Percentiles rank a stretch among this genome's conserved stretches.
These are phyloP conservation scores for Ophiosphaerella herpotricha DNA, from an alignment of 2,329 filamentous ascomycete genomes.

Conservation along the genomic window DNA sequence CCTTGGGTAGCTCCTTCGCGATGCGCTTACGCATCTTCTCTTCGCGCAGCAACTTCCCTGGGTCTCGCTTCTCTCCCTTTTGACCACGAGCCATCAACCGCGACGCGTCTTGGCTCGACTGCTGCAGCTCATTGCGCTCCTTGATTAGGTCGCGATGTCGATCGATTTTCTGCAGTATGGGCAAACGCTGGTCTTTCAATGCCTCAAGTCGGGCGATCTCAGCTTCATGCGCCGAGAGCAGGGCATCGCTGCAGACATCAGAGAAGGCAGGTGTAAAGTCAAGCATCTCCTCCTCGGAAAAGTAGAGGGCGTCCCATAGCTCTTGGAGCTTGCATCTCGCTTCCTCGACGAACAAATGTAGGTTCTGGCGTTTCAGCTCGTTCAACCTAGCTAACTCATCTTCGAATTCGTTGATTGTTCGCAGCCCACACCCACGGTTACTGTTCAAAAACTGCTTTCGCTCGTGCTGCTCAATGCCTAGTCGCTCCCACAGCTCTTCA, in stretches of 20 bases:
- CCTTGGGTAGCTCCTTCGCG: slow-evolving; percentile 90
- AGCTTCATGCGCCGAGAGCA: slow-evolving; percentile 91
- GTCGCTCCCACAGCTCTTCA: slow-evolving; percentile 86
- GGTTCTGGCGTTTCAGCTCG: slow-evolving; percentile 91
- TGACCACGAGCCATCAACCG: slow-evolving; percentile 88
- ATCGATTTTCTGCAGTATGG: slow-evolving; percentile 80
- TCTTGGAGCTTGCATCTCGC: slow-evolving; percentile 88
- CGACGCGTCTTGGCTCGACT: slow-evolving; percentile 92
- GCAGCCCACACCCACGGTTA: slow-evolving; percentile 87
- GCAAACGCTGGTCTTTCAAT: slow-evolving; percentile 83
- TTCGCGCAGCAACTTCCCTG: slow-evolving; percentile 88
- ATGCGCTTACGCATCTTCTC: slow-evolving; percentile 99
- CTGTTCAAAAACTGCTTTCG: slow-evolving; percentile 82
- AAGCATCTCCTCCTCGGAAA: slow-evolving; percentile 97
- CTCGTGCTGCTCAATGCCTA: slow-evolving; percentile 81
- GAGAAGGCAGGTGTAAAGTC: slow-evolving; percentile 97
- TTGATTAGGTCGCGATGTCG: slow-evolving; percentile 79
- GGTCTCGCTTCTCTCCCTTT: slow-evolving; percentile 93
- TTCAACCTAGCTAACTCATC: slow-evolving; percentile 85
- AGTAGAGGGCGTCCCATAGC: slow-evolving; percentile 91
- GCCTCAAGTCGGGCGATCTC: slow-evolving; percentile 83
- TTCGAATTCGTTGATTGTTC: slow-evolving; percentile 94
- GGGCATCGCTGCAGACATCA: slow-evolving; percentile 93
- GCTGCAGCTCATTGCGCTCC: slow-evolving; percentile 84
- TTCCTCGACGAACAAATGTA: slow-evolving; percentile 96